Percentiles rank a stretch among this genome's conserved stretches.
These are phyloP conservation scores for Papiliotrema terrestris DNA, from an alignment of 1,284 basidiomycete genomes.

Conservation along the genomic window DNA sequence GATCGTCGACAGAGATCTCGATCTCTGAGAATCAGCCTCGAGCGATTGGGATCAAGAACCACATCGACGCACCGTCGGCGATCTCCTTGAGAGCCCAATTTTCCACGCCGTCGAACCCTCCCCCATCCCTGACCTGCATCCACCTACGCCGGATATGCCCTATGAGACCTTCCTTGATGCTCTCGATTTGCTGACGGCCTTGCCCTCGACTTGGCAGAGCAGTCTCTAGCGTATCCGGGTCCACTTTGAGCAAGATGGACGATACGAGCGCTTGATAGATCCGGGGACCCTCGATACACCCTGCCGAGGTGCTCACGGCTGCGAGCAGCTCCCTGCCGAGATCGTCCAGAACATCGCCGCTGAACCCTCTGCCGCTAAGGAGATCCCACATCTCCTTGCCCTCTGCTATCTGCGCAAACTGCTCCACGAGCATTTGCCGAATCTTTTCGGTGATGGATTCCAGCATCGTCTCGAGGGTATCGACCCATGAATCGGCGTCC, in stretches of 20 bases:
- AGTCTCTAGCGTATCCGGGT: constrained; percentile 59
- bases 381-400: constrained; percentile 67
- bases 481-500: constrained; percentile 64
- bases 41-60: neutral
- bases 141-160: constrained; percentile 58
- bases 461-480: constrained; percentile 63
- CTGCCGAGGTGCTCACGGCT: constrained; percentile 53
- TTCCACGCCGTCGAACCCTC: constrained; percentile 76
- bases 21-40: constrained; percentile 57
- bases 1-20: constrained; percentile 70
- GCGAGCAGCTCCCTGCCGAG: constrained; percentile 61
- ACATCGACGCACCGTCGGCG: constrained; percentile 64
- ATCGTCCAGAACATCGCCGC: constrained; percentile 66
- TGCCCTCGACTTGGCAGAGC: constrained; percentile 64
- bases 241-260: constrained; percentile 65
- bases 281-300: constrained; percentile 60
- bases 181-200: constrained; percentile 65
- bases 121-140: constrained; percentile 69
- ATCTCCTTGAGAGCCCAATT: constrained; percentile 86
- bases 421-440: constrained; percentile 60
- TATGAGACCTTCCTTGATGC: constrained; percentile 61
- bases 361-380: constrained; percentile 64
- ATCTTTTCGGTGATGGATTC: constrained; percentile 58
- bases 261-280: constrained; percentile 77
- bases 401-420: constrained; percentile 63